Evolutionary conservation across 2,329 filamentous ascomycete species (phyloP).

Genomic region (Sporothrix schenckii): DNA sequence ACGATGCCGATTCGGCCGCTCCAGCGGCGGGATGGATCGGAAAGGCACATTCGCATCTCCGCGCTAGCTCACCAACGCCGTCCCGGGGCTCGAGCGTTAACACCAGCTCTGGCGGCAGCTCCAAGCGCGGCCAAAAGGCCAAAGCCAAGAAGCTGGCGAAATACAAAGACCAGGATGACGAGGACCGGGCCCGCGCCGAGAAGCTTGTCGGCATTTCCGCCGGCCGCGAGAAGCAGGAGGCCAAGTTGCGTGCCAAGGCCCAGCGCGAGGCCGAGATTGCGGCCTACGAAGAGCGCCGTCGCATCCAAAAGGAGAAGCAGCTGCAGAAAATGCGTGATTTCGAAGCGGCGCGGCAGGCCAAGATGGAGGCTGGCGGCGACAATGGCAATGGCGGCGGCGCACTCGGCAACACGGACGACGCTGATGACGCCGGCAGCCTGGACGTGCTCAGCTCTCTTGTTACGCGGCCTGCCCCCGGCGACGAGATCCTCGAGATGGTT

Average conservation of each 20-base stretch:
- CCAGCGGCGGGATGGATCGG: slow-evolving; percentile 32
- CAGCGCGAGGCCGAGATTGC: slow-evolving; percentile 71
- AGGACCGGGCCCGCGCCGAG: slow-evolving; percentile 83
- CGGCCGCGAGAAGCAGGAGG: slow-evolving; percentile 68
- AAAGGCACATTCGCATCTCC: slow-evolving; percentile 28
- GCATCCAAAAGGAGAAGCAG: slow-evolving; percentile 76
- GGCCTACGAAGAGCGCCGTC: slow-evolving; percentile 72
- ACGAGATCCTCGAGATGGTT: slow-evolving; percentile 74
- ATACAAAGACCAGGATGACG: slow-evolving; percentile 93
- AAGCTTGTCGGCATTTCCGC: slow-evolving; percentile 78
- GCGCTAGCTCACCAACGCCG: slow-evolving; percentile 32
- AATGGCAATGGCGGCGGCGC: slow-evolving; percentile 61
- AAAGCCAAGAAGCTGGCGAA: slow-evolving; percentile 92
- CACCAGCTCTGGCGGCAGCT: slow-evolving; percentile 46
- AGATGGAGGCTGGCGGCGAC: slow-evolving; percentile 61
- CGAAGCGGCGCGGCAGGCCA: slow-evolving; percentile 67
- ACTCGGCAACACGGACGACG: slow-evolving; percentile 58
- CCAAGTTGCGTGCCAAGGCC: slow-evolving; percentile 68
- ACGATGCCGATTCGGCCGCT: slow-evolving; percentile 32
- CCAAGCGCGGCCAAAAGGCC: slow-evolving; percentile 72
- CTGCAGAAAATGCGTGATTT: slow-evolving; percentile 76
- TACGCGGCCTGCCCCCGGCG: slow-evolving; percentile 75
- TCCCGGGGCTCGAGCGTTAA: slow-evolving; percentile 40
- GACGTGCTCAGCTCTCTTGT: slow-evolving; percentile 69
- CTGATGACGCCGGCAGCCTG: slow-evolving; percentile 53